These are phyloP conservation scores for Candida oleophila DNA, from an alignment of 805 yeast species.

Conservation along the genomic window DNA sequence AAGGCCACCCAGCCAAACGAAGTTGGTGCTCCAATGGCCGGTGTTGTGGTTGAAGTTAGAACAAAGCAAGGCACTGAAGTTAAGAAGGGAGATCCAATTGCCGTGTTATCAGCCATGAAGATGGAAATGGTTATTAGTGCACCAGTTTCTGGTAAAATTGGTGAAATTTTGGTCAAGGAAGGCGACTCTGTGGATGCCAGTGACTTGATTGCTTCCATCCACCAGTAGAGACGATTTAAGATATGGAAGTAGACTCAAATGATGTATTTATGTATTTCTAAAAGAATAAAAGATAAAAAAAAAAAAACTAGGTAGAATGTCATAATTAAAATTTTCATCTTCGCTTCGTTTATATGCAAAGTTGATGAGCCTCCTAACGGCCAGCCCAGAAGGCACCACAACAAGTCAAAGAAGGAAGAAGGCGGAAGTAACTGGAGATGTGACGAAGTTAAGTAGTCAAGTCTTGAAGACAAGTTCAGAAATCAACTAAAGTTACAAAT, in stretches of 20 bases:
- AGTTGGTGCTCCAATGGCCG: constrained; percentile 99
- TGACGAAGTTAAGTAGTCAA: too few species aligned
- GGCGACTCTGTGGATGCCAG: constrained; percentile 96
- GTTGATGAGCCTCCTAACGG: too few species aligned
- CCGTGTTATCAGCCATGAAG: constrained; percentile 96
- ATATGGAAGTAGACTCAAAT: not conserved
- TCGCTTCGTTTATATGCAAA: too few species aligned
- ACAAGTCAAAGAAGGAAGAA: too few species aligned
- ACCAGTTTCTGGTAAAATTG: constrained; percentile 81
- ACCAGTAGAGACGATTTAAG: constrained; percentile 15
- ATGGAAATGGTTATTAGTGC: constrained; percentile 99
- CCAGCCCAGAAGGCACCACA: too few species aligned
- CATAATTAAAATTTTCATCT: too few species aligned
- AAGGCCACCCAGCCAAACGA: constrained; percentile 93
- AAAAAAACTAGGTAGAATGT: too few species aligned
- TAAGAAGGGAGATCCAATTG: constrained; percentile 94
- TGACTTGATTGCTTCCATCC: constrained; percentile 62
- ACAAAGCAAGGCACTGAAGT: constrained; percentile 85
- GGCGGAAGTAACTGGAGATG: too few species aligned
- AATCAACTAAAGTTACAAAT: too few species aligned
- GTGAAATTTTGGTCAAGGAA: constrained; percentile 74
- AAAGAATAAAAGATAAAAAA: too few species aligned
- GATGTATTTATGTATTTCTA: not conserved
- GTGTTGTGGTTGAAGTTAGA: constrained; percentile 93
- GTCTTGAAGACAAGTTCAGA: too few species aligned